A percentile compares a stretch with the other conserved stretches of the same genome.
phyloP scores from a whole-genome alignment of 495 filamentous ascomycete species.

The Aspergillus egyptiacus region DNA sequence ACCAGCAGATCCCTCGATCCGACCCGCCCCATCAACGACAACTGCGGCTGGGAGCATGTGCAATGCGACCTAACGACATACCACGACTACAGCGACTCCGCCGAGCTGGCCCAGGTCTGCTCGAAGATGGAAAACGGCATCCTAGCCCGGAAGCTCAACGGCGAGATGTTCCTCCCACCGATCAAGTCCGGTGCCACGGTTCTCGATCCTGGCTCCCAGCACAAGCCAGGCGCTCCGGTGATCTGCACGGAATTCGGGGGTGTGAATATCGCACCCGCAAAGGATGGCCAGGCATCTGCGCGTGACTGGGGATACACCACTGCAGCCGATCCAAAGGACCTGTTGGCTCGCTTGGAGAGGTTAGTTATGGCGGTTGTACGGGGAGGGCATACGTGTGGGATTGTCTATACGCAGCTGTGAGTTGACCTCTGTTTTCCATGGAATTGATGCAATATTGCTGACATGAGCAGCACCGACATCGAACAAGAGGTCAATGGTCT shows the following conservation, averaged over 20 bases:
- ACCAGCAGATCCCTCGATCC: slow-evolving; percentile 43
- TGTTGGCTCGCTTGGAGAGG: slow-evolving; percentile 28
- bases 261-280: slow-evolving; percentile 49
- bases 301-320: slow-evolving; percentile 40
- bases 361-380: slow-evolving; percentile 32
- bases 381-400: slow-evolving; percentile 31
- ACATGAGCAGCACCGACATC: slow-evolving; percentile 27
- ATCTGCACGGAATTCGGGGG: slow-evolving; percentile 56
- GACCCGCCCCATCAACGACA: slow-evolving; percentile 56
- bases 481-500: slow-evolving; percentile 39
- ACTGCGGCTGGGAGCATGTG: slow-evolving; percentile 61
- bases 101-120: slow-evolving; percentile 43
- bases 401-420: slow-evolving; percentile 38
- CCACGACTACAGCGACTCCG: slow-evolving; percentile 53
- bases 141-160: slow-evolving; percentile 36
- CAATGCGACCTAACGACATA: slow-evolving; percentile 53
- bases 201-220: slow-evolving; percentile 38
- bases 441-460: background rate
- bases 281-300: slow-evolving; percentile 22
- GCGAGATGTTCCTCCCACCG: slow-evolving; percentile 44
- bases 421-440: slow-evolving; percentile 9
- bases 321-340: slow-evolving; percentile 29
- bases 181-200: slow-evolving; percentile 24
- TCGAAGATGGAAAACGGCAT: slow-evolving; percentile 37
- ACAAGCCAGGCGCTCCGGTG: slow-evolving; percentile 46